A percentile compares a stretch with the other conserved stretches of the same genome.
phyloP scores from a whole-genome alignment of 2,329 filamentous ascomycete genomes.

The Colletotrichum tabaci region DNA sequence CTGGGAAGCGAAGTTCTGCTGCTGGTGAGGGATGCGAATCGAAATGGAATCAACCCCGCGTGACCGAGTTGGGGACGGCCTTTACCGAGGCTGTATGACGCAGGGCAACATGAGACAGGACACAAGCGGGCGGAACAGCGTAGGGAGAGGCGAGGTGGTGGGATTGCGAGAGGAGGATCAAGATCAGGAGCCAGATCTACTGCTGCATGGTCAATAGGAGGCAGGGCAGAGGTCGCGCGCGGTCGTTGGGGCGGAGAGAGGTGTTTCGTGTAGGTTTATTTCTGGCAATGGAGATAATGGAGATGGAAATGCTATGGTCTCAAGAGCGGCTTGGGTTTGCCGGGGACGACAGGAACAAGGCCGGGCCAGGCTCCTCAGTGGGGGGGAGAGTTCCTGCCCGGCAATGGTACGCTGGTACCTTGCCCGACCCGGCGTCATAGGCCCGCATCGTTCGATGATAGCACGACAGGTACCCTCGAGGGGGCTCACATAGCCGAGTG shows the following conservation, averaged over 20 bases:
- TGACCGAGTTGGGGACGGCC: slow-evolving; percentile 35
- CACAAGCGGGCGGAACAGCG: slow-evolving; percentile 17
- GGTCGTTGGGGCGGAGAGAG: slow-evolving; percentile 1
- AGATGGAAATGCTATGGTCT: slow-evolving; percentile 5
- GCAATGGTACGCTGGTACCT: slow-evolving; percentile 37
- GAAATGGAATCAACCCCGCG: slow-evolving; percentile 44
- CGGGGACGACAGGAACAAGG: slow-evolving; percentile 37
- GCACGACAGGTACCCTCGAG: slow-evolving; percentile 30
- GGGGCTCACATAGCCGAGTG: slow-evolving; percentile 18
- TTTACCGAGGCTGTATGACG: slow-evolving; percentile 46
- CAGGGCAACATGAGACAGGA: slow-evolving; percentile 43
- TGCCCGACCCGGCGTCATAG: slow-evolving; percentile 38
- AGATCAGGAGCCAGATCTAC: slow-evolving; percentile 11
- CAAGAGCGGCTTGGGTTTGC: slow-evolving; percentile 29
- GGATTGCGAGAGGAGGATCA: slow-evolving; percentile 10
- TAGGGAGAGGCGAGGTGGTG: slow-evolving; percentile 8
- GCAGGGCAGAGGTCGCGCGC: slow-evolving; percentile 30
- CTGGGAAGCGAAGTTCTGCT: slow-evolving; percentile 42
- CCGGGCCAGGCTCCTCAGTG: slow-evolving; percentile 38
- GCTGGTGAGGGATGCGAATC: slow-evolving; percentile 28
- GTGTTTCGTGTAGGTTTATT: slow-evolving; percentile 41
- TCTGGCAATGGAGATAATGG: slow-evolving; percentile 38
- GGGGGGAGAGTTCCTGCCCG: slow-evolving; percentile 31
- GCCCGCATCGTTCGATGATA: slow-evolving; percentile 35
- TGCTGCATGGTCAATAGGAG: slow-evolving; percentile 37